Percentiles rank a stretch among this genome's conserved stretches.
phyloP scores from a whole-genome alignment of 2,329 filamentous ascomycete genomes.

The Fusarium succisae region DNA sequence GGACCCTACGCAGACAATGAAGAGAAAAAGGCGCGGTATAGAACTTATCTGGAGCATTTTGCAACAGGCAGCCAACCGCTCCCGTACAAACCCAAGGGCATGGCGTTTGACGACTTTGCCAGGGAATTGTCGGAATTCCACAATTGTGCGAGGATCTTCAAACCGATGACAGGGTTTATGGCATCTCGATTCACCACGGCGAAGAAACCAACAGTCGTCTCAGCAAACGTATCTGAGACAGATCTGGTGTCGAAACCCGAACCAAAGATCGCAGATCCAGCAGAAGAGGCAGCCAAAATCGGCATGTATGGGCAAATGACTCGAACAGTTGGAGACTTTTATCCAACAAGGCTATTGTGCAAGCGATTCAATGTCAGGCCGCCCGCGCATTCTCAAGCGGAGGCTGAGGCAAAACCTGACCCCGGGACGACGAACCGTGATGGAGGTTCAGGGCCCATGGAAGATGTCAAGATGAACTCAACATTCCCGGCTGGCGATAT shows the following conservation, averaged over 20 bases:
- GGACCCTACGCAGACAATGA: constrained; percentile 86
- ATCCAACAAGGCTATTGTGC: constrained; percentile 85
- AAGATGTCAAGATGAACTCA: constrained; percentile 2
- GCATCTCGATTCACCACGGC: constrained; percentile 89
- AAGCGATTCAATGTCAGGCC: constrained; percentile 92
- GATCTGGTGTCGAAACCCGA: constrained; percentile 46
- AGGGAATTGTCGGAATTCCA: constrained; percentile 82
- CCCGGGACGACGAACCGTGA: constrained; percentile 23
- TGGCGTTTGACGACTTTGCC: constrained; percentile 76
- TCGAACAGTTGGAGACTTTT: constrained; percentile 74
- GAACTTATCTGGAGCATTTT: constrained; percentile 80
- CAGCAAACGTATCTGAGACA: constrained; percentile 24
- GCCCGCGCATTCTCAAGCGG: constrained; percentile 72
- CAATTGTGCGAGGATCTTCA: constrained; percentile 77
- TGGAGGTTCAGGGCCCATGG: constrained; percentile 18
- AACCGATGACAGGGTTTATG: constrained; percentile 91
- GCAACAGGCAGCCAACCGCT: constrained; percentile 60
- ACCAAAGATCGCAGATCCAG: constrained; percentile 67
- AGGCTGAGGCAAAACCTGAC: constrained; percentile 50
- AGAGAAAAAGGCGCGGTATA: constrained; percentile 81
- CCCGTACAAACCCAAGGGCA: constrained; percentile 56
- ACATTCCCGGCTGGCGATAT: constrained; percentile 3
- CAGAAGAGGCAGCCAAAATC: constrained; percentile 84
- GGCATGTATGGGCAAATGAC: constrained; percentile 96
- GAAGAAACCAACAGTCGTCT: constrained; percentile 54